phyloP scores from a whole-genome alignment of 441 rosid species.

The Gossypium gossypioides region DNA sequence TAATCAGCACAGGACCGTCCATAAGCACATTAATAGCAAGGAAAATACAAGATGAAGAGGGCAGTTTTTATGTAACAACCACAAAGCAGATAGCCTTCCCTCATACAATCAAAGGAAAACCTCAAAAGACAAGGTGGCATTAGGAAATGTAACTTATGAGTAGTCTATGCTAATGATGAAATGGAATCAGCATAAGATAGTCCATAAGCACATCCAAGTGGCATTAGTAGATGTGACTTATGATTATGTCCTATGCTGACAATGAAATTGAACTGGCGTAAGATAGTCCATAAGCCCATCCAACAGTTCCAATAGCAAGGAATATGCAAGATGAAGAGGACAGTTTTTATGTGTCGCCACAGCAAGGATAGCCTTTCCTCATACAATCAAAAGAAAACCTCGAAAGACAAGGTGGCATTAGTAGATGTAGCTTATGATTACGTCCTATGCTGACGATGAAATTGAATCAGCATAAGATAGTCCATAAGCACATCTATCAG shows the following conservation, averaged over 20 bases:
- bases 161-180: constrained; percentile 26
- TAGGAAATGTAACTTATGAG: constrained; percentile 31
- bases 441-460: constrained; percentile 32
- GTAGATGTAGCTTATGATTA: constrained; percentile 33
- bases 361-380: constrained; percentile 13
- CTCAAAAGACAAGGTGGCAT: neutral
- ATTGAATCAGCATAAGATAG: constrained; percentile 31
- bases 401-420: constrained; percentile 10
- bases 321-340: neutral
- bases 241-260: constrained; percentile 36
- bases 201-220: constrained; percentile 25
- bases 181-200: constrained; percentile 29
- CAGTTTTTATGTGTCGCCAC: constrained; percentile 11
- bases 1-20: constrained; percentile 10
- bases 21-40: neutral
- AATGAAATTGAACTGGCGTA: constrained; percentile 20
- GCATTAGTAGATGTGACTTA: constrained; percentile 32
- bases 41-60: neutral
- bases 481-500: constrained; percentile 26
- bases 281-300: constrained; percentile 35
- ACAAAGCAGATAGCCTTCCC: constrained; percentile 10
- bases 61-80: constrained; percentile 5
- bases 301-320: neutral
- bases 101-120: neutral
- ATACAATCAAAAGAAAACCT: constrained; percentile 6